These are phyloP conservation scores for Neurospora intermedia DNA, from an alignment of 495 filamentous ascomycete species.

Conservation along the genomic window DNA sequence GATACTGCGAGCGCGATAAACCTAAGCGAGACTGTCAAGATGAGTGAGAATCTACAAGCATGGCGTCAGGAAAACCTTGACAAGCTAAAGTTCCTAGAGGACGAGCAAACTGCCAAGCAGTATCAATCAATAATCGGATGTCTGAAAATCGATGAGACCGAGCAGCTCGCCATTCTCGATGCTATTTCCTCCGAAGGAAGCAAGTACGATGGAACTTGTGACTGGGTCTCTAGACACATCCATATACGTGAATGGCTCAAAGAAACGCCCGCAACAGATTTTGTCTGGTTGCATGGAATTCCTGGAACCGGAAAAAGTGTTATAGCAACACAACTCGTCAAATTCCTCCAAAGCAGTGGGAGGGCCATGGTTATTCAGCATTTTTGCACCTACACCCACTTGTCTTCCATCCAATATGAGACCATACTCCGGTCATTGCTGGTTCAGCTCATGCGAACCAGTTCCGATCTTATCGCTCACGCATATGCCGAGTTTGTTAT, in stretches of 20 bases:
- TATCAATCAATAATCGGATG: conserved; percentile 16
- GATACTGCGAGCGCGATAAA: conserved; percentile 19
- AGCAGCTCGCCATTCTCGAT: conserved; percentile 19
- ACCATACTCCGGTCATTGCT: conserved; percentile 21
- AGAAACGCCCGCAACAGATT: not conserved
- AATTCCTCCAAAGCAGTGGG: conserved; percentile 7
- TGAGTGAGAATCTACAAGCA: conserved; percentile 6
- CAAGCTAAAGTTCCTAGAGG: conserved; percentile 8
- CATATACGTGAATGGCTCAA: conserved; percentile 18
- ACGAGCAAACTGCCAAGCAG: conserved; percentile 12
- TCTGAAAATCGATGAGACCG: conserved; percentile 19
- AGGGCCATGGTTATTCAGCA: conserved; percentile 13
- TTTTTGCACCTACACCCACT: conserved; percentile 21
- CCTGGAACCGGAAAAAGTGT: conserved; percentile 26
- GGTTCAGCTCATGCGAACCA: conserved; percentile 14
- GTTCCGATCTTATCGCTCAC: conserved; percentile 17
- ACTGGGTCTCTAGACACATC: conserved; percentile 19
- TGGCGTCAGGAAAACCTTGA: conserved; percentile 16
- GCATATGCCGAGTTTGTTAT: conserved; percentile 13
- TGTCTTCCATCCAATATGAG: conserved; percentile 19
- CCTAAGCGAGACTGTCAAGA: conserved; percentile 12
- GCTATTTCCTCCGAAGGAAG: conserved; percentile 4
- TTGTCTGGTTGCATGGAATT: conserved; percentile 19
- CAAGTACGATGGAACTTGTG: conserved; percentile 15
- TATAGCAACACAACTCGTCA: conserved; percentile 12